Base-by-base conservation (phyloP, 2,329 filamentous ascomycete species). In the Aspergillus transmontanensis region DNA sequence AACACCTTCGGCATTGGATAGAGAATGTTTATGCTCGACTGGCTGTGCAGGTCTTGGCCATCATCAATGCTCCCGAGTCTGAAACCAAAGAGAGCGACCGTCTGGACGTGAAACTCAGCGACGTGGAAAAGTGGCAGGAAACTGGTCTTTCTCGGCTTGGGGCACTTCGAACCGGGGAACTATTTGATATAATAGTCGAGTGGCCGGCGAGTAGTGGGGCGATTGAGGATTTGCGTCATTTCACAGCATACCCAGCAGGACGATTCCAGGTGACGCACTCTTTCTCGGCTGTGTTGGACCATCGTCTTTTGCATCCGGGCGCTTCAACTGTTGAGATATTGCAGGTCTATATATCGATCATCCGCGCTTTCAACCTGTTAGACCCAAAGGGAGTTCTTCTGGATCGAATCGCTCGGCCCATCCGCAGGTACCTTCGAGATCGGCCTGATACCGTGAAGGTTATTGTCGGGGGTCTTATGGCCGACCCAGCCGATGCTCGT, bases 311-410 rank as follows among this genome's bases (percentile, higher is more conserved):
- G 16, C 87, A 89, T 69, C 85, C 87, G 5, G 88, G 87, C 10
- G 86, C 87, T 3, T 89, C 87, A 11, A 90, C 88, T 0, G 84
- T 86, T 0, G 85, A 90, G 62, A 89, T 91, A 2, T 75, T 91
- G n/a, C 85, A 88, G 65, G 77, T 89, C 9, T 91, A 91, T 73
- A 88, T 90, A 63, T 88, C 84, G 3, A 85, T 90, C 28, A 90
- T 90, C 60, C 84, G 86, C 43, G 84, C 86, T 0, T 90, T 90
- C 67, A 84, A 85, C 57, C 78, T 85, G 21, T 77, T 91, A 16
- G 89, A 90, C 64, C 83, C 88, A 0, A 87, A 87, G 64, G 88
- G 87, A 1, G 88, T 90, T 3, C 77, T 90, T 12, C 81, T 91
- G 1, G 87, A 90, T 68, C 84, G 88, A n/a, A 85, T 90, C 46